A percentile compares a stretch with the other conserved stretches of the same genome.
Conservation (phyloP, 2,329 filamentous ascomycete species). For the Leptographium wingfieldii region DNA sequence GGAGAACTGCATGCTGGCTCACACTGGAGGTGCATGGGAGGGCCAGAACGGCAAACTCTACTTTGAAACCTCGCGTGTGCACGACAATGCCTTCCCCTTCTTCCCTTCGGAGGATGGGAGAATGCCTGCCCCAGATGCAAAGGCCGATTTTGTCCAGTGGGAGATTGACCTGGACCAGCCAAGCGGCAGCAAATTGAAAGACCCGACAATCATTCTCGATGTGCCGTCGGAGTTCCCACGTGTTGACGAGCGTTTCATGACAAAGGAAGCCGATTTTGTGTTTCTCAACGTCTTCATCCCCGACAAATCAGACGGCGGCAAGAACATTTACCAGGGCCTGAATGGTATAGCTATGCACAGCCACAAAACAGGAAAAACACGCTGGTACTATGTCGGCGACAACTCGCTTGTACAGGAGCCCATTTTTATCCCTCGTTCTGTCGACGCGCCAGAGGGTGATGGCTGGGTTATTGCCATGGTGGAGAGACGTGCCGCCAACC, state of each 20-base stretch:
- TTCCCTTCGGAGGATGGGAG: conserved; percentile 23
- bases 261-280: not conserved
- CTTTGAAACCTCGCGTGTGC: conserved; percentile 24
- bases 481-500: not conserved
- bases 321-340: not conserved
- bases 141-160: conserved; percentile 30
- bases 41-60: conserved; percentile 22
- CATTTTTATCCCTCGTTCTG: not conserved
- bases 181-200: conserved; percentile 15
- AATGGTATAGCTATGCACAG: not conserved
- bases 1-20: conserved; percentile 23
- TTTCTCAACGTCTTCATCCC: conserved; percentile 1
- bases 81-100: conserved; percentile 24
- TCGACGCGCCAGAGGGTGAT: not conserved
- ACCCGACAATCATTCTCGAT: conserved; percentile 18
- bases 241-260: conserved; percentile 27
- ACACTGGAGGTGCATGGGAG: conserved; percentile 30
- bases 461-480: conserved; percentile 1
- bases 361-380: not conserved
- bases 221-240: conserved; percentile 21
- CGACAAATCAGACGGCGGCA: not conserved
- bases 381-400: not conserved
- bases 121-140: conserved; percentile 20
- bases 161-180: conserved; percentile 21
- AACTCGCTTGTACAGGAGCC: conserved; percentile 1